phyloP scores from a whole-genome alignment of 2,329 filamentous ascomycete species.

The Aureobasidium sp. region DNA sequence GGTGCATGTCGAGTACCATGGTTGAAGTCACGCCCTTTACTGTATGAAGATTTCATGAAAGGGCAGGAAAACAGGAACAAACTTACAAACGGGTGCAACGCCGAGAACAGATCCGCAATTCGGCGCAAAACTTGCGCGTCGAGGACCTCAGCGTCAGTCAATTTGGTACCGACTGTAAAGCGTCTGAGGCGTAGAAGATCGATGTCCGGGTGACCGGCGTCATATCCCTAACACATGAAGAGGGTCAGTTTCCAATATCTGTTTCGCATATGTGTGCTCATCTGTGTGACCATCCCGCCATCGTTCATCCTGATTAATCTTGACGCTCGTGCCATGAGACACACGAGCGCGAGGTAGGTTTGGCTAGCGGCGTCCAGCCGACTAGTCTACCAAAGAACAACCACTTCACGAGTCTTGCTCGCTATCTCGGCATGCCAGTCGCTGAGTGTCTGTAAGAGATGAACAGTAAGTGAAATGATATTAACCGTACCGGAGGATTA shows the following conservation, averaged over 20 bases:
- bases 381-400: slow-evolving; percentile 11
- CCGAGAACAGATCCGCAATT: slow-evolving; percentile 54
- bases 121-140: slow-evolving; percentile 54
- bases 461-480: not conserved
- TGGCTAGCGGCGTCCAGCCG: slow-evolving; percentile 3
- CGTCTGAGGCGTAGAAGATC: slow-evolving; percentile 70
- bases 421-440: slow-evolving; percentile 8
- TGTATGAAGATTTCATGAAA: not conserved
- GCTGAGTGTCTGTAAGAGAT: not conserved
- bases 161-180: slow-evolving; percentile 61
- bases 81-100: slow-evolving; percentile 75
- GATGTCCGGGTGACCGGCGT: slow-evolving; percentile 67
- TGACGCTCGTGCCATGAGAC: slow-evolving; percentile 2
- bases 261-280: not conserved
- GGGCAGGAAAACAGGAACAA: not conserved
- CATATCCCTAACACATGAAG: slow-evolving; percentile 54
- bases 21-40: not conserved
- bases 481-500: not conserved
- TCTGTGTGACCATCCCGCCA: not conserved
- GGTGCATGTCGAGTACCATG: slow-evolving; percentile 9
- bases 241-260: slow-evolving; percentile 5
- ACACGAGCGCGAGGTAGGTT: slow-evolving; percentile 4
- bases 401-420: not conserved
- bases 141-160: slow-evolving; percentile 58
- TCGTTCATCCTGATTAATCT: slow-evolving; percentile 7